Evolutionary conservation across 768 basidiomycete genomes (phyloP).

Genomic region (Phaeotremella skinneri): DNA sequence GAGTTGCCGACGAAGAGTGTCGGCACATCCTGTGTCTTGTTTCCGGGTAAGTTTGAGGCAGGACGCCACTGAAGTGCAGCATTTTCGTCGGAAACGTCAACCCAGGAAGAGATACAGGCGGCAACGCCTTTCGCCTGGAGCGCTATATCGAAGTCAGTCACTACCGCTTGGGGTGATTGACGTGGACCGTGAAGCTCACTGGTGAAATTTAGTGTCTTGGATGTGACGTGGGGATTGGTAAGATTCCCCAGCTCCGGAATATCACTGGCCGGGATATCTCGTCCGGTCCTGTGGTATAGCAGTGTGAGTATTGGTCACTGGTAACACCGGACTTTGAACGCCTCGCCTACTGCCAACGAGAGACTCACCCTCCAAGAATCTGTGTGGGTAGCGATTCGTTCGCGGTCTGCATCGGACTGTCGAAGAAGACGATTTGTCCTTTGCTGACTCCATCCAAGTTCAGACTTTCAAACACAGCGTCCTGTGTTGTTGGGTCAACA

Average conservation of each 20-base stretch:
- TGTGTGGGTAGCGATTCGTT: not conserved
- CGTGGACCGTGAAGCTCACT: not conserved
- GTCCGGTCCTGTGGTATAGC: not conserved
- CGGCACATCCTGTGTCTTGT: not conserved
- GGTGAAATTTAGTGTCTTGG: not conserved
- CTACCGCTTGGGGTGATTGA: no score
- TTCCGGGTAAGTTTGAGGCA: not conserved
- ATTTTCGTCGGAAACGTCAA: not conserved
- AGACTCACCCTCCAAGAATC: constrained; percentile 1
- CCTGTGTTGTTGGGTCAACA: not conserved
- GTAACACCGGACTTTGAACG: no score
- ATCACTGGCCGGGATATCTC: not conserved
- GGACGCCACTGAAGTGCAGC: constrained; percentile 1
- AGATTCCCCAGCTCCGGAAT: not conserved
- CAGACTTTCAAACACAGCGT: not conserved
- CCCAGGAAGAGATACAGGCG: constrained; percentile 1
- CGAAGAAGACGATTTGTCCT: constrained; percentile 3
- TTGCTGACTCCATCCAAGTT: not conserved
- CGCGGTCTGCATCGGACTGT: constrained; percentile 1
- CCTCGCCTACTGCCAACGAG: no score
- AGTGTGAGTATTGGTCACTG: not conserved
- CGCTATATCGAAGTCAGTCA: not conserved
- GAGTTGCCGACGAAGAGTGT: constrained; percentile 2
- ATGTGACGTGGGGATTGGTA: not conserved
- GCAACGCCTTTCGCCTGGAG: not conserved